Conservation (phyloP, 345 rosid species). For the Lumnitzera littorea region DNA sequence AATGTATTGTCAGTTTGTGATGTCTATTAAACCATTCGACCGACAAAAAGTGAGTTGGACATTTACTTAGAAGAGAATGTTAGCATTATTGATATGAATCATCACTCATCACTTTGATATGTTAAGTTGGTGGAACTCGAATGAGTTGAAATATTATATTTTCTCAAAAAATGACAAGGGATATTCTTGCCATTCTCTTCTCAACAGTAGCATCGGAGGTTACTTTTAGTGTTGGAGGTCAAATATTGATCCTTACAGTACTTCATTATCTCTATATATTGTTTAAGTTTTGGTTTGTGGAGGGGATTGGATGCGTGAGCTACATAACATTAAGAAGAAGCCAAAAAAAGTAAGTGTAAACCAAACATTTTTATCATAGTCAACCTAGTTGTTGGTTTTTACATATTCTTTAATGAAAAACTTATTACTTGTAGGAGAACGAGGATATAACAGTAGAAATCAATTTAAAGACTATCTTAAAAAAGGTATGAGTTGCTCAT, state of each 20-base stretch:
- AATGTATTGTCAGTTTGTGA: too few species aligned
- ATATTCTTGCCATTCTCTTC: not conserved
- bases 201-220: not conserved
- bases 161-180: not conserved
- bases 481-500: too few species aligned
- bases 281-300: not conserved
- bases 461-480: too few species aligned
- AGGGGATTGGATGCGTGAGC: not conserved
- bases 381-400: too few species aligned
- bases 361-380: not conserved
- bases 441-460: too few species aligned
- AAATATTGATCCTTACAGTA: not conserved
- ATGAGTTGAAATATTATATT: not conserved
- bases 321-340: not conserved
- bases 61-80: too few species aligned
- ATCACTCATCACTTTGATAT: not conserved
- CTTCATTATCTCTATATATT: not conserved
- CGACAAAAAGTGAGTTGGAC: too few species aligned
- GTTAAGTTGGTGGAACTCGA: not conserved
- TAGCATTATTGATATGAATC: not conserved
- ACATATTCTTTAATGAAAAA: not conserved
- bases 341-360: not conserved
- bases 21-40: too few species aligned
- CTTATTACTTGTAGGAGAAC: not conserved
- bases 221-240: not conserved